These are phyloP conservation scores for Aspergillus melleus DNA, from an alignment of 2,329 filamentous ascomycete species.

Conservation along the genomic window DNA sequence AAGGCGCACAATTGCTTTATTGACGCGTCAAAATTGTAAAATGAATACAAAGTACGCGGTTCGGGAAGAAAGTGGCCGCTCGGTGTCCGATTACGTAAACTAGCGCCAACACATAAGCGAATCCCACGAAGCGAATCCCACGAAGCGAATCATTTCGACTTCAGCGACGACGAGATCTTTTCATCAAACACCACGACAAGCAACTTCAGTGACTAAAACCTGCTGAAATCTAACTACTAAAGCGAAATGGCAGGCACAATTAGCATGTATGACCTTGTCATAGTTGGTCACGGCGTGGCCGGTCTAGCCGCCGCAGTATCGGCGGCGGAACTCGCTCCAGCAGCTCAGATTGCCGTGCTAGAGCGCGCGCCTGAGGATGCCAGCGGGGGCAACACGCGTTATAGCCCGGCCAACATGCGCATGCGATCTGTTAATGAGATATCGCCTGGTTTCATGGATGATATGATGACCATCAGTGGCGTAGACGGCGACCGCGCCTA, in stretches of 20 bases:
- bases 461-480: neutral
- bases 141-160: neutral
- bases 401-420: neutral
- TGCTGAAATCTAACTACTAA: neutral
- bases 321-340: neutral
- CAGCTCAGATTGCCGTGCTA: neutral
- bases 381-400: neutral
- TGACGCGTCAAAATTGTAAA: neutral
- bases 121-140: neutral
- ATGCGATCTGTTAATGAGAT: neutral
- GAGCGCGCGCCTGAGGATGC: neutral
- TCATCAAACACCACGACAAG: neutral
- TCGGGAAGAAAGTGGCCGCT: neutral
- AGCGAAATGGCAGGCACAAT: neutral
- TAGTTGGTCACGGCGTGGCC: neutral
- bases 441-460: neutral
- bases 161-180: neutral
- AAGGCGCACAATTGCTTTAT: conserved; percentile 16
- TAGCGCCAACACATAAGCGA: neutral
- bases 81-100: neutral
- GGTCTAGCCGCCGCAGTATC: neutral
- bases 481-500: neutral
- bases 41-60: neutral
- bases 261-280: neutral
- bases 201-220: neutral